Conservation (phyloP, 2,329 filamentous ascomycete genomes). For the Periconia macrospinosa region DNA sequence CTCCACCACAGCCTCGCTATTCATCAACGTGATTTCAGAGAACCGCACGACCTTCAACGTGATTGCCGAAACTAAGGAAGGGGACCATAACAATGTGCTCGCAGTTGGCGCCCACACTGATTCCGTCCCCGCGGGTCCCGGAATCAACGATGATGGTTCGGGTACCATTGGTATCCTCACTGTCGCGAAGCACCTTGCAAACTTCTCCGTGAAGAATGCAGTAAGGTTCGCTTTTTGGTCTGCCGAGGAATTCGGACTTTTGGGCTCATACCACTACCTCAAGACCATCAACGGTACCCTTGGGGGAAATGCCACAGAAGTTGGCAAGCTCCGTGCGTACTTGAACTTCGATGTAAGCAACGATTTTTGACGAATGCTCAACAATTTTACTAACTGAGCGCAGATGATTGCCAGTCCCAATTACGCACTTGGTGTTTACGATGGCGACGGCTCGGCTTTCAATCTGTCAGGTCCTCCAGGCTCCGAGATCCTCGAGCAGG, state of each 20-base stretch:
- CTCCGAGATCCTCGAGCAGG: constrained; percentile 38
- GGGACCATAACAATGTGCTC: constrained; percentile 46
- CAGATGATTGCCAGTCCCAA: constrained; percentile 45
- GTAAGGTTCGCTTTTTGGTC: constrained; percentile 46
- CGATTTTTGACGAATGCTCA: background rate
- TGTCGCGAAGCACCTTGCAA: constrained; percentile 42
- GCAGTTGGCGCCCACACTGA: constrained; percentile 45
- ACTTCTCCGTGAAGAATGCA: constrained; percentile 44
- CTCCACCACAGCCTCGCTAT: constrained; percentile 31
- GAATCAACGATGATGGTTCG: constrained; percentile 48
- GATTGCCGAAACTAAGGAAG: constrained; percentile 43
- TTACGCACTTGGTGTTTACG: constrained; percentile 44
- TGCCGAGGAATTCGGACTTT: constrained; percentile 45
- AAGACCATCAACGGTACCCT: constrained; percentile 38
- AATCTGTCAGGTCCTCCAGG: constrained; percentile 42
- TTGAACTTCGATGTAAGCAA: constrained; percentile 43
- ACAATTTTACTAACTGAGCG: background rate
- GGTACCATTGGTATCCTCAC: constrained; percentile 44
- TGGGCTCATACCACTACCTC: constrained; percentile 44
- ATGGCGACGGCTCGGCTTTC: constrained; percentile 42
- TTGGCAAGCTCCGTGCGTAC: constrained; percentile 43
- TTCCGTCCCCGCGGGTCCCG: constrained; percentile 46
- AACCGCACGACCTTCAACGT: constrained; percentile 50
- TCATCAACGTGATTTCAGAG: constrained; percentile 48
- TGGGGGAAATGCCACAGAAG: constrained; percentile 30